Conservation (phyloP, 2,329 filamentous ascomycete species). For the Bretziella fagacearum region DNA sequence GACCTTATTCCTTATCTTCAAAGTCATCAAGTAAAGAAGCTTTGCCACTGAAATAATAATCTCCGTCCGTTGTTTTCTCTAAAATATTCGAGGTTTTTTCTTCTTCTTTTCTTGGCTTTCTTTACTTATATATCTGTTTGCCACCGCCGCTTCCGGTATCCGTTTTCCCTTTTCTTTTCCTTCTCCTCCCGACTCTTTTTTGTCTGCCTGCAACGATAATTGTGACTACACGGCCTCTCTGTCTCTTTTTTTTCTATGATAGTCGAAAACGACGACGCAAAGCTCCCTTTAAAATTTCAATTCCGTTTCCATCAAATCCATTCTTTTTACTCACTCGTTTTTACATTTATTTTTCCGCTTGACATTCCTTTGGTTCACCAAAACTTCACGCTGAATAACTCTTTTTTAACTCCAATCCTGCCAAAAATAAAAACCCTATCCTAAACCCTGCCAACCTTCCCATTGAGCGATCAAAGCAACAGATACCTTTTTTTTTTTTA, state of each 20-base stretch:
- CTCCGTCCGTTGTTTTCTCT: background rate
- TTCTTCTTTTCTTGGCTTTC: background rate
- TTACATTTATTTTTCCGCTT: background rate
- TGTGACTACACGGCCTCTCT: too few relatives aligned
- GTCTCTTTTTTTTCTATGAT: background rate
- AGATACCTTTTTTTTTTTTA: background rate
- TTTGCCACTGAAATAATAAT: background rate
- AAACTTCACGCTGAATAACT: too few relatives aligned
- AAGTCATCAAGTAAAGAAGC: background rate
- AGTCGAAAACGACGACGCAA: background rate
- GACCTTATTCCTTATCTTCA: too few relatives aligned
- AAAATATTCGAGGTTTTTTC: too few relatives aligned
- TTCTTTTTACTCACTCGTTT: too few relatives aligned
- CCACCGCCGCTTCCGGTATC: background rate
- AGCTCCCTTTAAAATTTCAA: too few relatives aligned
- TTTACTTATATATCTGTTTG: background rate
- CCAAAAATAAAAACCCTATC: too few relatives aligned
- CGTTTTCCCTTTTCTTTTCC: background rate
- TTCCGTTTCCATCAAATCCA: too few relatives aligned
- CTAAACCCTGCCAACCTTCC: too few relatives aligned
- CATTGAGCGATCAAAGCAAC: too few relatives aligned
- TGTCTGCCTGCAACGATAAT: too few relatives aligned
- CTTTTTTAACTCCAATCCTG: too few relatives aligned
- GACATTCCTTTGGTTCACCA: background rate
- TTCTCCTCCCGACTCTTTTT: background rate